phyloP scores from a whole-genome alignment of 1,139 yeast species.

The Geotrichum phurueaensis region DNA sequence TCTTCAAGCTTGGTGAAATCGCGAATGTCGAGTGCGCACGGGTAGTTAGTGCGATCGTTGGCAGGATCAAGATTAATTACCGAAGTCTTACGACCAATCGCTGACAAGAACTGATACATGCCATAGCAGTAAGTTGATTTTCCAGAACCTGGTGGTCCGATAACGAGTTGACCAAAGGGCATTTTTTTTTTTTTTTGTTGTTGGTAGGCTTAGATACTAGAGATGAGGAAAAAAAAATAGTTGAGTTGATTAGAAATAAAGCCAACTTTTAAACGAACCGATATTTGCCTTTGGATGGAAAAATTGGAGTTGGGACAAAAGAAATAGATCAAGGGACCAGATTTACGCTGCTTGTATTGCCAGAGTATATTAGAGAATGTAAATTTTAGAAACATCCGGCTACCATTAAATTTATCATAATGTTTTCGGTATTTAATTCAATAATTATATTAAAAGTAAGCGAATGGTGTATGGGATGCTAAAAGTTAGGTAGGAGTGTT shows the following conservation, averaged over 20 bases:
- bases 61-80: slow-evolving; percentile 92
- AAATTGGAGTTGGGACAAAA: background rate
- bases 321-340: background rate
- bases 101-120: slow-evolving; percentile 80
- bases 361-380: background rate
- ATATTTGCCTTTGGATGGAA: background rate
- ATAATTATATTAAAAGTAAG: no score
- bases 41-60: slow-evolving; percentile 75
- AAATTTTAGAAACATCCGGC: no score
- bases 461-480: no score
- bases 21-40: slow-evolving; percentile 79
- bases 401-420: no score
- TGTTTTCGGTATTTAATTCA: no score
- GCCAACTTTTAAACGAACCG: background rate
- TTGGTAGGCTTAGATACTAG: background rate
- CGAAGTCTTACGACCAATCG: slow-evolving; percentile 83
- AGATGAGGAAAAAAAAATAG: no score
- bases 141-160: slow-evolving; percentile 98
- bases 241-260: background rate
- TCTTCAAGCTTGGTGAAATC: slow-evolving; percentile 85
- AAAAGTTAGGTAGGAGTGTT: no score
- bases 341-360: background rate
- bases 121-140: slow-evolving; percentile 94
- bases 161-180: slow-evolving; percentile 81
- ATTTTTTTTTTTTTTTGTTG: slow-evolving; percentile 16